phyloP scores from a whole-genome alignment of 352 stramenopile genomes.

The Phytophthora fragariaefolia region DNA sequence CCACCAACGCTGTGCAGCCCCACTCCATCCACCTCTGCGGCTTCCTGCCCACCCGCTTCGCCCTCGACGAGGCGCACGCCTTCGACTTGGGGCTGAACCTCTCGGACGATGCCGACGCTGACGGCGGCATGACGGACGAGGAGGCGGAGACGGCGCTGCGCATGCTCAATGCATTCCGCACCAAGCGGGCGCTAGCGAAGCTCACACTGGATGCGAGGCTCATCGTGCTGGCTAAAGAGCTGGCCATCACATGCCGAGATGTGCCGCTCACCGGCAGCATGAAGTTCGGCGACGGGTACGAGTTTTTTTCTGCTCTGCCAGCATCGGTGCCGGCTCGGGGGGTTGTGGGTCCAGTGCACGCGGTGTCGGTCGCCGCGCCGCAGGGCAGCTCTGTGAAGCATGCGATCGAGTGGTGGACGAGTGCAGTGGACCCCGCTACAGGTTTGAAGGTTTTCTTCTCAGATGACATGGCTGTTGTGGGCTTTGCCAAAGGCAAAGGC shows the following conservation, averaged over 20 bases:
- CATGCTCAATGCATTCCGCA: conserved; percentile 42
- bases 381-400: conserved; percentile 23
- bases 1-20: conserved; percentile 12
- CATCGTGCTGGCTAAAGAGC: conserved; percentile 39
- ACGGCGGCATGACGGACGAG: conserved; percentile 18
- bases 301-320: conserved; percentile 20
- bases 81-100: conserved; percentile 35
- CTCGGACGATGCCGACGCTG: background rate
- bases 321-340: conserved; percentile 12
- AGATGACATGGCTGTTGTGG: conserved; percentile 29
- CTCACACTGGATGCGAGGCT: conserved; percentile 43
- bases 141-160: conserved; percentile 40
- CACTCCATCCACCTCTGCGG: conserved; percentile 27
- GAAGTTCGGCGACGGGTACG: conserved; percentile 16
- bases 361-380: conserved; percentile 27
- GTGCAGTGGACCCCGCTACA: conserved; percentile 21
- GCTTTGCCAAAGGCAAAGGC: conserved; percentile 30
- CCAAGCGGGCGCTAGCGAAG: conserved; percentile 18
- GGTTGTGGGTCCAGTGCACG: conserved; percentile 22
- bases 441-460: conserved; percentile 33
- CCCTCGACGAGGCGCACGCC: conserved; percentile 25
- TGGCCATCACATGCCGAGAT: conserved; percentile 25
- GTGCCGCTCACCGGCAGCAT: conserved; percentile 24
- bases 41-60: conserved; percentile 35
- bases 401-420: conserved; percentile 38